These are phyloP conservation scores for Psilocybe tampanensis DNA, from an alignment of 768 basidiomycete species.

Conservation along the genomic window DNA sequence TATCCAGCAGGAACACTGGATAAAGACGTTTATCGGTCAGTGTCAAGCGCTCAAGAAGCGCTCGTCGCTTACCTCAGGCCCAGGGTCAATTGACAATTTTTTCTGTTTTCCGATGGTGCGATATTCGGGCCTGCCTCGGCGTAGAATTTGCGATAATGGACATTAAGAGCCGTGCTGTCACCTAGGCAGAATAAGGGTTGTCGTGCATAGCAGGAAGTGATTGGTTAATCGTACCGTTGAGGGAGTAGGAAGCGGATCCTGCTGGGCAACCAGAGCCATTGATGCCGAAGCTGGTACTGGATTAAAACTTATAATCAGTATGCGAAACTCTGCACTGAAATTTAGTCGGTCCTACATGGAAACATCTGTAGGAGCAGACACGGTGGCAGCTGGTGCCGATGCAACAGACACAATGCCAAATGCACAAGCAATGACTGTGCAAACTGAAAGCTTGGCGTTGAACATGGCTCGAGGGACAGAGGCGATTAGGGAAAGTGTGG, in stretches of 20 bases:
- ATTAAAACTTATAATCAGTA: neutral
- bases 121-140: constrained; percentile 23
- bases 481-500: neutral
- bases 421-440: neutral
- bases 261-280: constrained; percentile 23
- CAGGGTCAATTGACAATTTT: constrained; percentile 24
- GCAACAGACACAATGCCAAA: neutral
- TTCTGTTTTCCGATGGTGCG: constrained; percentile 21
- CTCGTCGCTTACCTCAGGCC: constrained; percentile 17
- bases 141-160: constrained; percentile 23
- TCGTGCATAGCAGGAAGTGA: neutral
- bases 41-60: neutral
- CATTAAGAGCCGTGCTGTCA: constrained; percentile 21
- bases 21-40: neutral
- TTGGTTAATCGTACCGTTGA: neutral
- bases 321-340: neutral
- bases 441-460: neutral
- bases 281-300: constrained; percentile 19
- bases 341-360: constrained; percentile 3
- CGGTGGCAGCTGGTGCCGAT: neutral
- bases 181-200: constrained; percentile 4
- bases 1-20: constrained; percentile 23
- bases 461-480: neutral
- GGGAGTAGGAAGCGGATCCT: constrained; percentile 15
- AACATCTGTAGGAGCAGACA: constrained; percentile 14